Evolutionary conservation across 331 rosid genomes (phyloP).

Genomic region (Acacia pycnantha): DNA sequence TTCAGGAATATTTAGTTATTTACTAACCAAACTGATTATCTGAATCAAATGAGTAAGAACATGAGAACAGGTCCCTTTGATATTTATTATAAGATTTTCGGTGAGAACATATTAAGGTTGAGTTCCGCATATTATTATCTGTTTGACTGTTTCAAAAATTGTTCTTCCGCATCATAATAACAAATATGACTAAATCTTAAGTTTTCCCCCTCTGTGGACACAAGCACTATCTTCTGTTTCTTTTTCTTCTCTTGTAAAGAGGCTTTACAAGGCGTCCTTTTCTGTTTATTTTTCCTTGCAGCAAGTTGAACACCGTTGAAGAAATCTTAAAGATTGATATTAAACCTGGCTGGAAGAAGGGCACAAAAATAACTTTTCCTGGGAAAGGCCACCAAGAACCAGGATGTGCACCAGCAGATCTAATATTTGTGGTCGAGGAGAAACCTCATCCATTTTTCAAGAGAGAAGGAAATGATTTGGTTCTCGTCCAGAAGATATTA

Average conservation of each 20-base stretch:
- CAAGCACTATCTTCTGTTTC: neutral
- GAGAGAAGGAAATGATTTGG: slow-evolving; percentile 12
- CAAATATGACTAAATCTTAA: neutral
- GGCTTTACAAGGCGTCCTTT: neutral
- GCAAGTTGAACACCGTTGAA: neutral
- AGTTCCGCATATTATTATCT: neutral
- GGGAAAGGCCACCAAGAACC: slow-evolving; percentile 18
- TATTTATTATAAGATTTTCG: neutral
- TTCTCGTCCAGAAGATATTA: slow-evolving; percentile 10
- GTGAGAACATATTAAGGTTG: neutral
- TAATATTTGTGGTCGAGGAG: slow-evolving; percentile 3
- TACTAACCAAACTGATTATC: neutral
- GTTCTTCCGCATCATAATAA: neutral
- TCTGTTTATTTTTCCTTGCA: neutral
- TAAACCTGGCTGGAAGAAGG: slow-evolving; percentile 23
- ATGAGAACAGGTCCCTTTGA: neutral
- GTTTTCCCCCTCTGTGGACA: neutral
- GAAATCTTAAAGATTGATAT: slow-evolving; percentile 8
- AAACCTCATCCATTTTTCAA: slow-evolving; percentile 4
- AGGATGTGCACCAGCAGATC: neutral
- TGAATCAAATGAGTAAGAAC: neutral
- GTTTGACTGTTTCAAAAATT: neutral
- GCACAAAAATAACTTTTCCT: slow-evolving; percentile 20
- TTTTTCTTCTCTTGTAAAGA: neutral
- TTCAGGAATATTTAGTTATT: neutral